phyloP scores from a whole-genome alignment of 208 protist genomes.

The Giardia muris region DNA sequence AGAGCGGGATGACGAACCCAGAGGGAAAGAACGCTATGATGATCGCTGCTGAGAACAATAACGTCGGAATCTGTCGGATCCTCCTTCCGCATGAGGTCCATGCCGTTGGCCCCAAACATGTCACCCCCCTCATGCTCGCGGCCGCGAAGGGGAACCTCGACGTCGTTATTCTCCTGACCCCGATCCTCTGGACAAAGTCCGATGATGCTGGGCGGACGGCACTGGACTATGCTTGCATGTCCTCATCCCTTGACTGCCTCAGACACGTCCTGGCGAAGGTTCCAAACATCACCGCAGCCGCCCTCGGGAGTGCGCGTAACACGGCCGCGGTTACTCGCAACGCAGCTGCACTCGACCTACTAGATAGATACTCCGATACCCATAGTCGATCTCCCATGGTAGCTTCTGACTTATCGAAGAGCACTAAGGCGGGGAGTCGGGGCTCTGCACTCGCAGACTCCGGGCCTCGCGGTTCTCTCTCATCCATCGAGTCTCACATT shows the following conservation, averaged over 20 bases:
- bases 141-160: not conserved
- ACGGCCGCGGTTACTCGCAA: not conserved
- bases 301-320: not conserved
- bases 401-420: no score
- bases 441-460: no score
- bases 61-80: not conserved
- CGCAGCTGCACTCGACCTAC: not conserved
- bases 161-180: not conserved
- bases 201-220: not conserved
- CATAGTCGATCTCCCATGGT: no score
- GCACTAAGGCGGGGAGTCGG: no score
- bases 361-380: not conserved
- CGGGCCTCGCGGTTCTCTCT: no score
- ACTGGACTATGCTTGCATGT: not conserved
- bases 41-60: not conserved
- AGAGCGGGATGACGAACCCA: not conserved
- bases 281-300: not conserved
- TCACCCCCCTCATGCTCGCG: not conserved
- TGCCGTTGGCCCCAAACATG: not conserved
- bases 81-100: not conserved
- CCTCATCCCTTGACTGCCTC: not conserved
- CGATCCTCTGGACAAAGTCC: not conserved
- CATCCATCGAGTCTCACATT: no score
- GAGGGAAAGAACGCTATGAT: slow-evolving; percentile 10
- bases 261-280: not conserved